Base-by-base conservation (phyloP, 805 yeast species). In the Dipodascus albidus region DNA sequence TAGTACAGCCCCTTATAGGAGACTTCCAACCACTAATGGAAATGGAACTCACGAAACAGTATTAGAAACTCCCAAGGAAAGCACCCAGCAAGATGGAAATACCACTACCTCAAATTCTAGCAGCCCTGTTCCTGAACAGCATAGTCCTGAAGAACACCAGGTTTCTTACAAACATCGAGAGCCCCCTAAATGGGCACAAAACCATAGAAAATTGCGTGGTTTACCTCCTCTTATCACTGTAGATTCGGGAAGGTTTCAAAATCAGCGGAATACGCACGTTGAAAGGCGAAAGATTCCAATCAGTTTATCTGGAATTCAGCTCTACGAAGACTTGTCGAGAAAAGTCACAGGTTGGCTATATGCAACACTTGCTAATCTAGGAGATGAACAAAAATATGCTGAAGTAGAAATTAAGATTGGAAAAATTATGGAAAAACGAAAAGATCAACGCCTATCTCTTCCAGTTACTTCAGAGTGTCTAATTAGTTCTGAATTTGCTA, bases 331-430 rank as follows among this genome's bases (percentile, higher is more conserved):
- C 61, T 73, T 87, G 55, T 85, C 90, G 3, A 79, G 90, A 62
- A 80, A 86, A 33, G 80, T 90, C 3, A 85, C 93, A 21, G 87
- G 84, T 60, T 90, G 97, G 97, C 75, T 90, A 6, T 89, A 85
- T 73, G 89, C 95, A 19, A 83, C 86, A 57, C 74, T 88, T 49
- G 75, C 75, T 48, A 57, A 58, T 35, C 52, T 69, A 50, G 59
- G 52, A 2, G 59, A 54, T 2, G 57, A 58, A n/a, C 59, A 65
- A 3, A 41, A 55, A 15, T 55, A 58, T 41, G 54, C 66, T 3
- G 86, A 86, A 33, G 76, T 87, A 42, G 73, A 69, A 58, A 59
- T 67, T 59, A 68, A 68, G 53, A 51, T 69, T 11, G 73, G 73
- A 23, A 48, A 52, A 1, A 60, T 69, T 19, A 53, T 59, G 49